phyloP scores from a whole-genome alignment of 129 eudicot genomes.

The Artemisia annua region DNA sequence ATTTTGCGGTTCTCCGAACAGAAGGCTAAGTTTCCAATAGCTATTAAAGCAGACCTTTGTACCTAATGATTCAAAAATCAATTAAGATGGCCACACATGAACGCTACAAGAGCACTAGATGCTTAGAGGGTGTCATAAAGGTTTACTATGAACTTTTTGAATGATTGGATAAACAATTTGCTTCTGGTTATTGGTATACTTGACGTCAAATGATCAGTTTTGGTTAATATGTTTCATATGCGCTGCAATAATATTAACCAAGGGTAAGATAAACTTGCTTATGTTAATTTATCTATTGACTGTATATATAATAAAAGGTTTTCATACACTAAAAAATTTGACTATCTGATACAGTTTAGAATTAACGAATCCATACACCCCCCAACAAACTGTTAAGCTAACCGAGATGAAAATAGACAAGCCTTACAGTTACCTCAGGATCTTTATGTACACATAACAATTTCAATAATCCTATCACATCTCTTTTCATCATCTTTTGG shows the following conservation, averaged over 20 bases:
- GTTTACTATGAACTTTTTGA: too few species aligned
- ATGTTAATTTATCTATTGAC: too few species aligned
- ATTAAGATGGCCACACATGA: background rate
- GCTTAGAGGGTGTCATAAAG: background rate
- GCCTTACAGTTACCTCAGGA: conserved; percentile 54
- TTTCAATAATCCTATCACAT: conserved; percentile 74
- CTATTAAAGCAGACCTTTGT: conserved; percentile 70
- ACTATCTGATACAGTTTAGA: too few species aligned
- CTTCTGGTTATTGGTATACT: too few species aligned
- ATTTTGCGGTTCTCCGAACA: conserved; percentile 68
- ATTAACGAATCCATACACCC: too few species aligned
- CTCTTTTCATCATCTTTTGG: conserved; percentile 83
- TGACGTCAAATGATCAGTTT: too few species aligned
- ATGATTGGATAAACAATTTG: too few species aligned
- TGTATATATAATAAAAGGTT: too few species aligned
- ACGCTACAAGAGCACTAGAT: background rate
- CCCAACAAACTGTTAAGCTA: background rate
- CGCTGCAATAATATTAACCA: too few species aligned
- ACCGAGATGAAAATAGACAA: background rate
- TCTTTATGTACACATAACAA: conserved; percentile 70
- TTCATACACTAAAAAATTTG: too few species aligned
- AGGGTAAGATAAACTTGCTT: too few species aligned
- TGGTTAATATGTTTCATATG: too few species aligned
- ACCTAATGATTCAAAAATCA: conserved; percentile 40
- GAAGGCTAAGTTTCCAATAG: conserved; percentile 78